These are phyloP conservation scores for Colletotrichum simmondsii DNA, from an alignment of 2,329 filamentous ascomycete species.

Conservation along the genomic window DNA sequence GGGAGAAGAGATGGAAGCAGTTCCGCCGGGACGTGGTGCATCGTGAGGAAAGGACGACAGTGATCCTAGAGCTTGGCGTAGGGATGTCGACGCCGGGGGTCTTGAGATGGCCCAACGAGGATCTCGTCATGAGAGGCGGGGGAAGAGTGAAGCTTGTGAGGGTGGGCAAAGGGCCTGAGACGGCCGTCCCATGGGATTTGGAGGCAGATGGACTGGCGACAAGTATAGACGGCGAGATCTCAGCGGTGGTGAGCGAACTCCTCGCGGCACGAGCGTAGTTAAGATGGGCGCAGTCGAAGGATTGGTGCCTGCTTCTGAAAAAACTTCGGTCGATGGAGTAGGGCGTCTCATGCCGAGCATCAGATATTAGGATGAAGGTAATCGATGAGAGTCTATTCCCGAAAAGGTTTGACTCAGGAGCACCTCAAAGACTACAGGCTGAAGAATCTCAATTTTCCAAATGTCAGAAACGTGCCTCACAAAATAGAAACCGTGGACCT, in stretches of 20 bases:
- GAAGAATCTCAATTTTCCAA: background rate
- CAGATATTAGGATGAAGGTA: constrained; percentile 30
- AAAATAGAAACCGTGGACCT: constrained; percentile 5
- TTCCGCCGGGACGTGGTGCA: constrained; percentile 18
- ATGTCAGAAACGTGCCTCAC: constrained; percentile 23
- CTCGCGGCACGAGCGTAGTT: constrained; percentile 6
- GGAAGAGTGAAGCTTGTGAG: constrained; percentile 35
- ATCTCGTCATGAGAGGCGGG: constrained; percentile 20
- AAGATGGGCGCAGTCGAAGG: background rate
- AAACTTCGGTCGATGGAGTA: constrained; percentile 17
- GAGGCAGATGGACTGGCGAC: constrained; percentile 33
- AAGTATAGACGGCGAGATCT: constrained; percentile 35
- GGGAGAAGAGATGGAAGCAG: constrained; percentile 30
- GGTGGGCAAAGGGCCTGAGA: constrained; percentile 34
- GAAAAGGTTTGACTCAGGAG: background rate
- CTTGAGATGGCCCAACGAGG: constrained; percentile 36
- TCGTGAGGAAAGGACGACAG: constrained; percentile 10
- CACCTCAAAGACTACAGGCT: constrained; percentile 9
- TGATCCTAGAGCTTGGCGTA: constrained; percentile 37
- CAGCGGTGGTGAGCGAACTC: constrained; percentile 9
- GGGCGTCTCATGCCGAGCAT: constrained; percentile 26
- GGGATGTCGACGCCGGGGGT: constrained; percentile 36
- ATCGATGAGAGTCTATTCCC: constrained; percentile 1
- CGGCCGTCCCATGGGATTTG: constrained; percentile 31
- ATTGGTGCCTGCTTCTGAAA: background rate